A percentile compares a stretch with the other conserved stretches of the same genome.
phyloP scores from a whole-genome alignment of 257 asterid genomes.

The Nicotiana obtusifolia region DNA sequence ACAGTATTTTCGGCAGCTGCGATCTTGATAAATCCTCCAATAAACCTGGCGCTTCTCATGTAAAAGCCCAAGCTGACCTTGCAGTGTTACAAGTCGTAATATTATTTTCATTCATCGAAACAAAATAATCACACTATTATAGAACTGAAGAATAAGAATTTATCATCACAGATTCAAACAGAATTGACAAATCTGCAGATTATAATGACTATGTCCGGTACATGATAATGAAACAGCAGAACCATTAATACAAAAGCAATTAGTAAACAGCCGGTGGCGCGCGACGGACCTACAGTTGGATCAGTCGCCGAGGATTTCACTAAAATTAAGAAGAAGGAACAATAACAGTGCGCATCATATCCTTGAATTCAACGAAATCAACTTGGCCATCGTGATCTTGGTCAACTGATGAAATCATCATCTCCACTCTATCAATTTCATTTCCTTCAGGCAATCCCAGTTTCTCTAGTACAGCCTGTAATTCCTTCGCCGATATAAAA shows the following conservation, averaged over 20 bases:
- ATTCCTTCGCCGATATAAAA: slow-evolving; percentile 57
- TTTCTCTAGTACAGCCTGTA: slow-evolving; percentile 54
- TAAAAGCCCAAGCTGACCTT: too few relatives aligned
- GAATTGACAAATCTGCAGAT: too few relatives aligned
- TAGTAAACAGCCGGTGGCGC: neutral
- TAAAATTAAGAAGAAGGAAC: slow-evolving; percentile 24
- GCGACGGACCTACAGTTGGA: neutral
- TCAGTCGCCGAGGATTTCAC: neutral
- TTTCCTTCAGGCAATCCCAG: slow-evolving; percentile 51
- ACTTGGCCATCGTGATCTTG: slow-evolving; percentile 63
- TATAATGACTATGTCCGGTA: neutral
- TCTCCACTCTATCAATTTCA: slow-evolving; percentile 52
- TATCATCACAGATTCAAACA: too few relatives aligned
- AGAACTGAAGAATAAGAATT: too few relatives aligned
- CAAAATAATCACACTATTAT: too few relatives aligned
- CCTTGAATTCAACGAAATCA: slow-evolving; percentile 68
- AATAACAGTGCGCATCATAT: slow-evolving; percentile 61
- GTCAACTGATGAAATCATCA: slow-evolving; percentile 73
- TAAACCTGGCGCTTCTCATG: too few relatives aligned
- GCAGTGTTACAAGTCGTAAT: too few relatives aligned
- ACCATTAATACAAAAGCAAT: neutral
- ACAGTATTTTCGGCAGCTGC: too few relatives aligned
- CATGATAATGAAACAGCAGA: neutral
- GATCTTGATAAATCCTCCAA: too few relatives aligned
- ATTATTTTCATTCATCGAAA: too few relatives aligned